These are phyloP conservation scores for Podila verticillata DNA, from an alignment of 192 early-diverging fungal species.

Conservation along the genomic window DNA sequence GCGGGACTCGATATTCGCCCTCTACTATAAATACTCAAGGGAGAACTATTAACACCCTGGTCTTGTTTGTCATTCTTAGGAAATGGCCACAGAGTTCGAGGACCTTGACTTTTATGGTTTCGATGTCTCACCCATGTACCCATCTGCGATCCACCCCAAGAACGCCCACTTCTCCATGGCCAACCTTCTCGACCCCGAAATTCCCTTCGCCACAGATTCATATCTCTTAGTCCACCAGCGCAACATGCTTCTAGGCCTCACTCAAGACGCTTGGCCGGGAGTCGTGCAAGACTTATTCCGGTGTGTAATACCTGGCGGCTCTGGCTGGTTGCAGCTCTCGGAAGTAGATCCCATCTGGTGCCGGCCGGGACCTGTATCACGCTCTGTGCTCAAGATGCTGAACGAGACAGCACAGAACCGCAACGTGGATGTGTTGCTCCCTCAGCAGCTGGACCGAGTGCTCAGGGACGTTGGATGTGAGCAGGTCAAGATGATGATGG, in stretches of 20 bases:
- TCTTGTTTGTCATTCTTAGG: constrained; percentile 12
- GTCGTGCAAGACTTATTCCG: constrained; percentile 39
- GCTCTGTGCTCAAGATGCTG: constrained; percentile 40
- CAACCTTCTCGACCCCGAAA: constrained; percentile 47
- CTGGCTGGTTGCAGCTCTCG: constrained; percentile 40
- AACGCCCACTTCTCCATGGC: constrained; percentile 48
- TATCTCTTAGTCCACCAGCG: constrained; percentile 39
- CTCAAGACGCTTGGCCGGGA: constrained; percentile 45
- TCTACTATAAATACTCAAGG: not conserved
- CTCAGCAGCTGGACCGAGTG: constrained; percentile 30
- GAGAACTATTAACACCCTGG: not conserved
- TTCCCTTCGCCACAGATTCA: constrained; percentile 25
- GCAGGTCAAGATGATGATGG: constrained; percentile 51
- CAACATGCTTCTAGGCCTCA: constrained; percentile 39
- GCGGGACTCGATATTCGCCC: not conserved
- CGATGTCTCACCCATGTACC: constrained; percentile 47
- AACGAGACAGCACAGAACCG: constrained; percentile 48
- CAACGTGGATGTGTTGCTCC: constrained; percentile 40
- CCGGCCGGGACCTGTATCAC: constrained; percentile 29
- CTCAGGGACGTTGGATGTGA: constrained; percentile 40
- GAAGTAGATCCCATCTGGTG: constrained; percentile 49
- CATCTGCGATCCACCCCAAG: constrained; percentile 50
- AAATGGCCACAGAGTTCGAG: constrained; percentile 52
- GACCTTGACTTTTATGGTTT: constrained; percentile 44
- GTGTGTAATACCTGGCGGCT: constrained; percentile 32